Evolutionary conservation across 2,329 filamentous ascomycete species (phyloP).

Genomic region (Hymenoscyphus fraxineus): DNA sequence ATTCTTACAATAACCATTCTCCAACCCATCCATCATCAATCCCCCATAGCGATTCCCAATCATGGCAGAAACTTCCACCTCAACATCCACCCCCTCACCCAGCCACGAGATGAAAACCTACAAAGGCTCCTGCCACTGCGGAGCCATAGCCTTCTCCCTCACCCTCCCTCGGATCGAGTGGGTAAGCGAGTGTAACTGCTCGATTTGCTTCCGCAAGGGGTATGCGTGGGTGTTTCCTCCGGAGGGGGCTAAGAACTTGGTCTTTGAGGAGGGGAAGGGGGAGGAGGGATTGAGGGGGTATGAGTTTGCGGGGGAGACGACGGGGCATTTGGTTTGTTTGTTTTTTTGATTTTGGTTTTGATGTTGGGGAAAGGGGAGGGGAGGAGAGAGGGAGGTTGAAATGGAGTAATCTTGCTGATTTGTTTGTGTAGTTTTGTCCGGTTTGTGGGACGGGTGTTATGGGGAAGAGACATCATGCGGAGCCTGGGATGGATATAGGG

Average conservation of each 20-base stretch:
- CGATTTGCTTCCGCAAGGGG: constrained; percentile 54
- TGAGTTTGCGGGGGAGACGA: constrained; percentile 39
- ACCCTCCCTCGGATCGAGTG: constrained; percentile 54
- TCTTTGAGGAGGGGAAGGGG: constrained; percentile 51
- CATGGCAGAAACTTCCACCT: constrained; percentile 4
- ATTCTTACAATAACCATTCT: neutral
- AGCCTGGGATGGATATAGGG: constrained; percentile 32
- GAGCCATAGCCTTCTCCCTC: constrained; percentile 49
- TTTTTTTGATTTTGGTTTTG: neutral
- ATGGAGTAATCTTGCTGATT: neutral
- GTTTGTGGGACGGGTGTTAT: constrained; percentile 46
- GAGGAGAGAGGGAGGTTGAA: neutral
- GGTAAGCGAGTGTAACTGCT: constrained; percentile 61
- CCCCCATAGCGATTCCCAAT: neutral
- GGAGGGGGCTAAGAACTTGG: constrained; percentile 33
- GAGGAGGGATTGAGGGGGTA: constrained; percentile 42
- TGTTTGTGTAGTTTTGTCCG: constrained; percentile 46
- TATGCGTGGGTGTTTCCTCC: constrained; percentile 39
- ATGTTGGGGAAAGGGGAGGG: neutral
- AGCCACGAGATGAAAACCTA: constrained; percentile 32
- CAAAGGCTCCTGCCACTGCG: constrained; percentile 57
- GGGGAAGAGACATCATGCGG: constrained; percentile 31
- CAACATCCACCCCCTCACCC: no score
- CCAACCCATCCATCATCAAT: neutral
- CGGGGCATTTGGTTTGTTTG: constrained; percentile 40